Evolutionary conservation across 108 stramenopile genomes (phyloP).

Genomic region (Aurantiochytrium sp.): DNA sequence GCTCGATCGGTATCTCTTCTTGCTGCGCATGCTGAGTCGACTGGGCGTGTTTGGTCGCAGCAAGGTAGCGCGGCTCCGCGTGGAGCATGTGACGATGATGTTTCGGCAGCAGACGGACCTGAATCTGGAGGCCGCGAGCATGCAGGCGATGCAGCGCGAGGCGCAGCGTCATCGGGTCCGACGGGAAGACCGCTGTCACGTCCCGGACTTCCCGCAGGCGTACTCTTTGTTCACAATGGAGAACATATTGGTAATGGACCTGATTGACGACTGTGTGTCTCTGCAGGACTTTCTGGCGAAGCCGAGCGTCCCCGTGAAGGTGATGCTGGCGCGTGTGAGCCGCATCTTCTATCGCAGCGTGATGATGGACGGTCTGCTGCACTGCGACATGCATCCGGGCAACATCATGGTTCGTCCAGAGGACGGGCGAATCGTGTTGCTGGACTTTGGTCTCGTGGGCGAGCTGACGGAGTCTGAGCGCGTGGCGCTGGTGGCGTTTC

Average conservation of each 20-base stretch:
- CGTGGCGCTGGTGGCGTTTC: background rate
- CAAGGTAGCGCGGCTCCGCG: background rate
- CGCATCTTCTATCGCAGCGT: background rate
- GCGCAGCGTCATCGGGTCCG: background rate
- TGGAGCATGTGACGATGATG: background rate
- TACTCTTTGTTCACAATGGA: background rate
- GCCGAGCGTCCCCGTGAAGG: background rate
- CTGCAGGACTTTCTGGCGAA: background rate
- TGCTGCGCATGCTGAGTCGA: background rate
- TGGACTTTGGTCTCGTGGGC: background rate
- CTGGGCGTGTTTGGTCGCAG: background rate
- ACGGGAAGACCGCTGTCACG: background rate
- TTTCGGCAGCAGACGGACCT: background rate
- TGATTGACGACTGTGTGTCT: background rate
- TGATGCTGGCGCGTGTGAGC: background rate
- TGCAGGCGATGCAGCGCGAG: background rate
- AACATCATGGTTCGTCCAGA: background rate
- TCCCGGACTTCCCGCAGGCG: background rate
- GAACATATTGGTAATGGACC: background rate
- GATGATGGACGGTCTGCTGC: background rate
- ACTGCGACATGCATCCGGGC: background rate
- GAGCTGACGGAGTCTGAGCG: background rate
- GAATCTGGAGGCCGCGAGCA: background rate
- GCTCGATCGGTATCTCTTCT: background rate
- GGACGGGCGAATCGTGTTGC: background rate